Evolutionary conservation across 352 stramenopile species (phyloP).

Genomic region (Globisporangium irregulare): DNA sequence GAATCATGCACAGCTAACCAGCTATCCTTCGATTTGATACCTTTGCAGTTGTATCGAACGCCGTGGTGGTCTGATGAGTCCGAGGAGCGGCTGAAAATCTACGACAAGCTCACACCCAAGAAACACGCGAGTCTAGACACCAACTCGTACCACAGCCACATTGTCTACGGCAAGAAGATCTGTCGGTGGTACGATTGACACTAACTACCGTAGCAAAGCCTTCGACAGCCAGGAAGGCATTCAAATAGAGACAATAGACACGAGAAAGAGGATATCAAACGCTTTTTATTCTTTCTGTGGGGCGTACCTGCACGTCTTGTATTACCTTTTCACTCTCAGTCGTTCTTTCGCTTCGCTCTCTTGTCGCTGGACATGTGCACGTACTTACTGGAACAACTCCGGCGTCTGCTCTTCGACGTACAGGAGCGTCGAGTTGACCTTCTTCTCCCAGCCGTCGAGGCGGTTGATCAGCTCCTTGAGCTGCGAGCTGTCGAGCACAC

Average conservation of each 20-base stretch:
- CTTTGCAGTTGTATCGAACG: conserved; percentile 30
- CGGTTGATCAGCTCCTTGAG: conserved; percentile 69
- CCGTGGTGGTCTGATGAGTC: conserved; percentile 45
- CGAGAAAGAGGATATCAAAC: background rate
- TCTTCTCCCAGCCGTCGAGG: conserved; percentile 75
- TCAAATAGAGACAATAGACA: background rate
- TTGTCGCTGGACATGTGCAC: background rate
- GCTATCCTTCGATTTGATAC: background rate
- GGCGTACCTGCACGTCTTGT: background rate
- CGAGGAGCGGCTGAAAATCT: conserved; percentile 20
- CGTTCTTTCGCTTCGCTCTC: background rate
- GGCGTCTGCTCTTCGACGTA: conserved; percentile 87
- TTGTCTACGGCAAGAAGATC: conserved; percentile 35
- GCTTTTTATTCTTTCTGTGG: conserved; percentile 2
- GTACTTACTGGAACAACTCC: conserved; percentile 77
- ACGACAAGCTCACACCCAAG: conserved; percentile 17
- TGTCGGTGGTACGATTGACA: conserved; percentile 57
- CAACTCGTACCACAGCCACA: conserved; percentile 14
- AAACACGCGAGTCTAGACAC: conserved; percentile 15
- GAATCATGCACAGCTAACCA: background rate
- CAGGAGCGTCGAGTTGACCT: conserved; percentile 80
- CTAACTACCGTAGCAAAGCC: too few species aligned
- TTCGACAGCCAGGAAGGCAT: background rate
- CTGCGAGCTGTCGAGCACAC: conserved; percentile 80
- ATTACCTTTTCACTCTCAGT: background rate